Evolutionary conservation across 129 eudicot species (phyloP), one percentile per base, ranked within the genome.

Genomic region (Artemisia tridentata): DNA sequence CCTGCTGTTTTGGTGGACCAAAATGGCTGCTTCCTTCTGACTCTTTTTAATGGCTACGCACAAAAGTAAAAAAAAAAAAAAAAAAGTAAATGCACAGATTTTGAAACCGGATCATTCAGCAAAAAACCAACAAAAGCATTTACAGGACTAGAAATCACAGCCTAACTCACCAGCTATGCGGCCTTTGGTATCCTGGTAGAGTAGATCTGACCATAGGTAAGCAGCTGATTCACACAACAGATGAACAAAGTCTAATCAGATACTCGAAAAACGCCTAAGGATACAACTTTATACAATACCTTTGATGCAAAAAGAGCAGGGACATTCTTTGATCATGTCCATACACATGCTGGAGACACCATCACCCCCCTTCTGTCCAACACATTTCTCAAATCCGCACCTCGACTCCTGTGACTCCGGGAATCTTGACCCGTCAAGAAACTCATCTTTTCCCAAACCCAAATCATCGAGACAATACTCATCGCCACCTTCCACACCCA

Each of bases 191-290:
- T 93, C 99, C 83, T 89, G 91, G 75, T 87, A 85, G 61, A 84
- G 89, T 76, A 93, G 92, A 79, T 93, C 99, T 63, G 92, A 80
- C 99, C 90, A 93, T 48, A 93, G 80, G 81, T 85, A 82, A 63
- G 82, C 92, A 80, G 97, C 99, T 93, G 89, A 52, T 56, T 57
- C 17, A 51, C 71, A 53, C 63, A 69, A n/a, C n/a, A n/a, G n/a
- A n/a, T n/a, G n/a, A n/a, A n/a, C n/a, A n/a, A n/a, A n/a, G n/a
- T n/a, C n/a, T n/a, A n/a, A n/a, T n/a, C n/a, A n/a, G 25, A 23
- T 23, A 23, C 2, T 1, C 25, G 25, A 23, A 2, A 23, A 55
- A 47, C 48, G 4, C n/a, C 27, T 56, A 19, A 63, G 12, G 34
- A 7, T 58, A 25, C 10, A 52, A 51, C 17, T 51, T 51, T 10